Percentiles rank a stretch among this genome's conserved stretches.
Evolutionary conservation across 2,329 filamentous ascomycete genomes (phyloP).

Genomic region (Ophiostoma populinum): DNA sequence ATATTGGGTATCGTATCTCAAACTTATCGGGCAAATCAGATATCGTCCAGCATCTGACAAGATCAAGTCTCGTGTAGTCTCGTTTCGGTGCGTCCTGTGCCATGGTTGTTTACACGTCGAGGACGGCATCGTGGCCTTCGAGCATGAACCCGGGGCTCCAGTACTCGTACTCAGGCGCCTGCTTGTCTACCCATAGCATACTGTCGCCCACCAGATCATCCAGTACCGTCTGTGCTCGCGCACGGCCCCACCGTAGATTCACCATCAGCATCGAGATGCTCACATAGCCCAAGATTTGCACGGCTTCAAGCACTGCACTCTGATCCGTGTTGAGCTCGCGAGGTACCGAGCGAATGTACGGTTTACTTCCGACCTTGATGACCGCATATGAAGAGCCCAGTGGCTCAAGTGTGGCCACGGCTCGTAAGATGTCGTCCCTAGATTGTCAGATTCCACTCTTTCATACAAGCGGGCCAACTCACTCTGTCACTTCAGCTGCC

Average conservation of each 20-base stretch:
- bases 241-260: slow-evolving; percentile 73
- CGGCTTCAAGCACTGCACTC: slow-evolving; percentile 77
- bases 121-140: slow-evolving; percentile 18
- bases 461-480: slow-evolving; percentile 15
- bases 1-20: too few relatives aligned
- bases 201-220: slow-evolving; percentile 80
- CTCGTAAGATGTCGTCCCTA: slow-evolving; percentile 76
- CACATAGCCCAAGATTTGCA: slow-evolving; percentile 77
- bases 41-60: too few relatives aligned
- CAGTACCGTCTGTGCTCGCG: slow-evolving; percentile 73
- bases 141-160: slow-evolving; percentile 72
- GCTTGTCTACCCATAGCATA: slow-evolving; percentile 85
- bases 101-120: slow-evolving; percentile 12
- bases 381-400: slow-evolving; percentile 79
- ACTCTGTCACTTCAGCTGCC: slow-evolving; percentile 65
- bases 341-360: slow-evolving; percentile 82
- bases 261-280: slow-evolving; percentile 75
- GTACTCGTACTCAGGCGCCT: slow-evolving; percentile 76
- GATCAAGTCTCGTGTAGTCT: too few relatives aligned
- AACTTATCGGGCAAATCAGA: too few relatives aligned
- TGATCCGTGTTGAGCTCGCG: slow-evolving; percentile 94
- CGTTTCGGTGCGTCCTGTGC: too few relatives aligned
- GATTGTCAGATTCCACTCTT: too few relatives aligned
- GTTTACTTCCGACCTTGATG: slow-evolving; percentile 63
- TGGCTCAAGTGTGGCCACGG: slow-evolving; percentile 72